These are phyloP conservation scores for Exobasidium cylindrosporum DNA, from an alignment of 1,284 basidiomycete genomes.

Conservation along the genomic window DNA sequence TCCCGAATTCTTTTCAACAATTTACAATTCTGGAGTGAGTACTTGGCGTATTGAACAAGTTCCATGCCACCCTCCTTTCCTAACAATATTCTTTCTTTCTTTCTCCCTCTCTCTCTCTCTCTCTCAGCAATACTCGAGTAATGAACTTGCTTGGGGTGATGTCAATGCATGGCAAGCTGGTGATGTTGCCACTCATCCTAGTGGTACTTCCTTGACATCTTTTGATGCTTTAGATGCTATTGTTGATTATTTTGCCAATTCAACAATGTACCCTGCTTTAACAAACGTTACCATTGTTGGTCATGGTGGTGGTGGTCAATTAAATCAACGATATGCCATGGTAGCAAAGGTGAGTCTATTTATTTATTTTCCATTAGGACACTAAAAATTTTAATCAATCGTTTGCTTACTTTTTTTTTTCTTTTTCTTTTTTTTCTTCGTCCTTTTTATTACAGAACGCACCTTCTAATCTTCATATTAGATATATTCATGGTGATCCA, in stretches of 20 bases:
- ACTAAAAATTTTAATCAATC: too few species aligned
- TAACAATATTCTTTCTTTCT: neutral
- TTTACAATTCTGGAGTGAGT: slow-evolving; percentile 34
- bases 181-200: slow-evolving; percentile 41
- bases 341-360: slow-evolving; percentile 27
- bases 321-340: slow-evolving; percentile 47
- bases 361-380: too few species aligned
- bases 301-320: slow-evolving; percentile 53
- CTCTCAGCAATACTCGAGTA: slow-evolving; percentile 31
- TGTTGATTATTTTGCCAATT: slow-evolving; percentile 37
- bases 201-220: slow-evolving; percentile 28
- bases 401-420: too few species aligned
- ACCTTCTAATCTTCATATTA: slow-evolving; percentile 25
- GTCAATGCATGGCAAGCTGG: slow-evolving; percentile 52
- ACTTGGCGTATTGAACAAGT: too few species aligned
- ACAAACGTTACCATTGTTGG: slow-evolving; percentile 49
- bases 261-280: slow-evolving; percentile 32
- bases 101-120: neutral
- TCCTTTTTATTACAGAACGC: slow-evolving; percentile 9
- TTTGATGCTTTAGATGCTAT: slow-evolving; percentile 49
- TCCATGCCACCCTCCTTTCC: too few species aligned
- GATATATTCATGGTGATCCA: slow-evolving; percentile 50
- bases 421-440: neutral
- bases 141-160: slow-evolving; percentile 45
- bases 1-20: slow-evolving; percentile 42